Evolutionary conservation across 768 basidiomycete species (phyloP), one percentile per base, ranked within the genome.

Genomic region (Porpolomopsis calyptriformis): DNA sequence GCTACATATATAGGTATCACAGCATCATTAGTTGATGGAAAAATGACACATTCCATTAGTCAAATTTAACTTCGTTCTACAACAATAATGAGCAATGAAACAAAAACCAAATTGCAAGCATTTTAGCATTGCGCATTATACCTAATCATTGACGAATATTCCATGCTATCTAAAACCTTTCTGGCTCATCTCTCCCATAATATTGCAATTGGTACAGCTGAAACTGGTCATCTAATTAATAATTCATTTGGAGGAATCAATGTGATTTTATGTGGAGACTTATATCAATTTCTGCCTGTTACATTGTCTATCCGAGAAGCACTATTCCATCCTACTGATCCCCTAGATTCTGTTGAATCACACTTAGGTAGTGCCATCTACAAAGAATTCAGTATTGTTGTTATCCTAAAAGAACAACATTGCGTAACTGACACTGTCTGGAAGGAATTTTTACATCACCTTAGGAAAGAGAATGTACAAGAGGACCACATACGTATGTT

Each of bases 321-420:
- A 11, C 20, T 47, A 14, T 47, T 11, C 25, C 18, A 24, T 11
- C 36, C 45, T 4, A 24, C 11, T 25, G 25, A 38, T n/a, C 4
- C 20, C 14, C 5, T 9, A 3, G 37, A 47, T 19, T 31, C 45
- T 7, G 3, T 22, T 7, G 45, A 47, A 22, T 39, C 9, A 14
- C 35, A 47, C 31, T 1, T 55, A 0, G 61, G 64, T 2, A 33
- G 53, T 8, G 9, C 40, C 0, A 53, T 65, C 2, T 63, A 62
- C 42, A 47, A 56, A 41, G 47, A 57, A 19, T 63, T 67, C 47
- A 45, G 11, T 1, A 63, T 52, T 0, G 64, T 68, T 0, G 57
- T 69, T 0, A 52, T 62, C 7, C 50, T 70, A 26, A 54, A 53
- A 26, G 46, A 69, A 44, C 68, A 69, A 47, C 54, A 61, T 37